Percentiles rank a stretch among this genome's conserved stretches.
Conservation (phyloP, 2,329 filamentous ascomycete species). For the Xylariaceae sp. region DNA sequence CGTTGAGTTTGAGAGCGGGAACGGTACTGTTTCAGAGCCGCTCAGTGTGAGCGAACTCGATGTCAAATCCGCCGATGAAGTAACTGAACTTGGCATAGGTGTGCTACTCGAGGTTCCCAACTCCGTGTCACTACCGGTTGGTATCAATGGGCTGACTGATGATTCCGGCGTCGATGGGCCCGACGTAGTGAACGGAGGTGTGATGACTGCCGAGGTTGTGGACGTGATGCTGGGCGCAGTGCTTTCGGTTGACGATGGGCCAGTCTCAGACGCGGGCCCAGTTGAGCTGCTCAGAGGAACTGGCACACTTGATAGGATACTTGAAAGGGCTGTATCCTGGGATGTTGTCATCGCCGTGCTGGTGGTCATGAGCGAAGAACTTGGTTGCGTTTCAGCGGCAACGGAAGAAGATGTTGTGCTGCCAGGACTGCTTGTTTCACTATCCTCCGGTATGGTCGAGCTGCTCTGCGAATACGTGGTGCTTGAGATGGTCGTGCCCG, state of each 20-base stretch:
- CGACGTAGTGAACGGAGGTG: background rate
- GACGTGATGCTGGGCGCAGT: slow-evolving; percentile 3
- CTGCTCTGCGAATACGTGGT: slow-evolving; percentile 10
- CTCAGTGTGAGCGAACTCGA: slow-evolving; percentile 2
- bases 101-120: slow-evolving; percentile 1
- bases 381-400: background rate
- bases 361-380: background rate
- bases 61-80: background rate
- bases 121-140: background rate
- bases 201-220: background rate
- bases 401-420: slow-evolving; percentile 5
- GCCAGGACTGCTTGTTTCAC: slow-evolving; percentile 5
- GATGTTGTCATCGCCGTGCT: background rate
- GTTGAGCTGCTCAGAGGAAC: slow-evolving; percentile 15
- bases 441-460: slow-evolving; percentile 5
- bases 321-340: background rate
- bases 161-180: background rate
- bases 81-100: background rate
- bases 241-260: slow-evolving; percentile 3
- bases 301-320: slow-evolving; percentile 3
- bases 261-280: slow-evolving; percentile 4
- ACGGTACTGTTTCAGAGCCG: slow-evolving; percentile 15
- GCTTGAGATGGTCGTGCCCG: background rate
- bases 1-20: slow-evolving; percentile 21
- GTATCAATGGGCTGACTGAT: background rate